phyloP scores from a whole-genome alignment of 1,284 basidiomycete species.

The Takashimella koratensis region DNA sequence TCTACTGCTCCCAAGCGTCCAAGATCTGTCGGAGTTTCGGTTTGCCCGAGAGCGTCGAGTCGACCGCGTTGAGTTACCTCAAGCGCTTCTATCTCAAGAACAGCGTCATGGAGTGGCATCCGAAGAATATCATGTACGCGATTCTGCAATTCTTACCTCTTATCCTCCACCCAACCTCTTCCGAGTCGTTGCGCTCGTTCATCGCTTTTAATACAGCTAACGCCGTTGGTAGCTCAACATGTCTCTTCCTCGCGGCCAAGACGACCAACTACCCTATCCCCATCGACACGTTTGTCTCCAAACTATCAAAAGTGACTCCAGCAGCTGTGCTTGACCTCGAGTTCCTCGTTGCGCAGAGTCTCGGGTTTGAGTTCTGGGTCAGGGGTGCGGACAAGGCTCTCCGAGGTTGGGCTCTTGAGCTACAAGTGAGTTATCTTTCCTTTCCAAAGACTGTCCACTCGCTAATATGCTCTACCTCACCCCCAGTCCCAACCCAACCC shows the following conservation, averaged over 20 bases:
- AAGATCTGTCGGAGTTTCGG: conserved; percentile 80
- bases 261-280: conserved; percentile 91
- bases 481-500: conserved; percentile 17
- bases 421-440: conserved; percentile 62
- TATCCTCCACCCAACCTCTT: too few species aligned
- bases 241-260: conserved; percentile 92
- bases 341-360: conserved; percentile 89
- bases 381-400: conserved; percentile 86
- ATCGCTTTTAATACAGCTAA: too few species aligned
- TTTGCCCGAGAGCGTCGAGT: conserved; percentile 87
- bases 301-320: conserved; percentile 72
- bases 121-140: conserved; percentile 90
- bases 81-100: conserved; percentile 98
- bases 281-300: conserved; percentile 73
- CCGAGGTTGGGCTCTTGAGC: conserved; percentile 85
- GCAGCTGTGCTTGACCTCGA: conserved; percentile 87
- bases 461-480: conserved; percentile 8
- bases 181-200: too few species aligned
- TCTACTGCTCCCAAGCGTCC: conserved; percentile 83
- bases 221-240: conserved; percentile 90
- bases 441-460: conserved; percentile 44
- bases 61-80: conserved; percentile 84
- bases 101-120: conserved; percentile 99
- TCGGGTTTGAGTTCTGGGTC: conserved; percentile 87
- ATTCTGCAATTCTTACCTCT: too few species aligned